Percentiles rank a stretch among this genome's conserved stretches.
phyloP scores from a whole-genome alignment of 2,329 filamentous ascomycete species.

The Sporothrix pallida region DNA sequence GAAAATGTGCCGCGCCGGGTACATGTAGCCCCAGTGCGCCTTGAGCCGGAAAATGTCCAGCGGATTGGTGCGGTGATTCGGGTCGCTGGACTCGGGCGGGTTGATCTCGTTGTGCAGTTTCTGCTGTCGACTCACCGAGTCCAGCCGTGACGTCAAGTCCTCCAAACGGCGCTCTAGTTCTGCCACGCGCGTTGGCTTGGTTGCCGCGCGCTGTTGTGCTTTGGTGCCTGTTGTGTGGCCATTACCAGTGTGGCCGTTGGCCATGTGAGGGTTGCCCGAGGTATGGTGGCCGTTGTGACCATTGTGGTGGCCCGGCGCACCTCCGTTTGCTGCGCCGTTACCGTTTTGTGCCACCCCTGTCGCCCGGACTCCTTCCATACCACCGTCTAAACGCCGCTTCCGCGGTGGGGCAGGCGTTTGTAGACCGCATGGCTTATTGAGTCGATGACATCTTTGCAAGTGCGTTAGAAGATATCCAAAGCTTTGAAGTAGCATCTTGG shows the following conservation, averaged over 20 bases:
- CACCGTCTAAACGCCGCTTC: conserved; percentile 47
- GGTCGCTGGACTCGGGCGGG: conserved; percentile 23
- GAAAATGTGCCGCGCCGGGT: conserved; percentile 48
- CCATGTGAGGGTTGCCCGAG: neutral
- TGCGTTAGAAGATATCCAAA: neutral
- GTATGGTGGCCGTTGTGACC: neutral
- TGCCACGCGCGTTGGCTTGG: conserved; percentile 56
- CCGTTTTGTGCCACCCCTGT: neutral
- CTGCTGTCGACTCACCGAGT: conserved; percentile 39
- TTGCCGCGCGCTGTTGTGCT: neutral
- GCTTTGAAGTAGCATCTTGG: no score
- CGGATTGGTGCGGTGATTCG: conserved; percentile 15
- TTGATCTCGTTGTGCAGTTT: conserved; percentile 2
- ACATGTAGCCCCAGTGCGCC: conserved; percentile 27
- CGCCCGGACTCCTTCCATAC: neutral
- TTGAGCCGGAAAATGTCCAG: conserved; percentile 26
- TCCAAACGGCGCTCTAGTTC: conserved; percentile 58
- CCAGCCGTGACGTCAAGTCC: conserved; percentile 55
- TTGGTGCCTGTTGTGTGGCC: neutral
- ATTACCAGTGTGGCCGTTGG: neutral
- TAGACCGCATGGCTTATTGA: conserved; percentile 54
- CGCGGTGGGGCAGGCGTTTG: conserved; percentile 57
- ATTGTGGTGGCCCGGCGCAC: neutral
- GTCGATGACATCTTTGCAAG: conserved; percentile 52
- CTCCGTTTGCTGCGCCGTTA: neutral